Conservation (phyloP, 371 early-diverging fungal species). For the Haplosporangium sp. region DNA sequence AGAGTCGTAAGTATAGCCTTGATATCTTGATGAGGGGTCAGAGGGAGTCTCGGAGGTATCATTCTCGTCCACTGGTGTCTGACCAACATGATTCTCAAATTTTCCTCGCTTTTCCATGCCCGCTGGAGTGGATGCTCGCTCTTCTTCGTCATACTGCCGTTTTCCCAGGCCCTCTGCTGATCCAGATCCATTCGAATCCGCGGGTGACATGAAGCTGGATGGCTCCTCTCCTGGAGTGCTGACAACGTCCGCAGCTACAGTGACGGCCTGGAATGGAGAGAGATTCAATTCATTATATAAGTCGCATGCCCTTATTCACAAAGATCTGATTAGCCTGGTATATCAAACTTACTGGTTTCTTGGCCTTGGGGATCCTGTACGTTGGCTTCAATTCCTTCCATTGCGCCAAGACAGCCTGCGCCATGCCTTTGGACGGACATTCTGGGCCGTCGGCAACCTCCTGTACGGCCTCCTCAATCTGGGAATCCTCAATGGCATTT, state of each 20-base stretch:
- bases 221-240: constrained; percentile 42
- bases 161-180: constrained; percentile 43
- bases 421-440: constrained; percentile 53
- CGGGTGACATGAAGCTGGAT: constrained; percentile 49
- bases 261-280: constrained; percentile 2
- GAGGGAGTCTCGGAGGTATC: constrained; percentile 6
- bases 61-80: constrained; percentile 18
- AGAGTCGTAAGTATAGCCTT: constrained; percentile 33
- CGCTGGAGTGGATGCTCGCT: constrained; percentile 52
- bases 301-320: neutral
- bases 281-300: neutral
- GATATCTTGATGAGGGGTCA: constrained; percentile 15
- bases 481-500: constrained; percentile 77
- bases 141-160: constrained; percentile 52
- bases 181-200: constrained; percentile 49
- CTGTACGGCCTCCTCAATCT: constrained; percentile 63
- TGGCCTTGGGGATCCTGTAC: constrained; percentile 71
- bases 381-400: constrained; percentile 68
- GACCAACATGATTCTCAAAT: constrained; percentile 23
- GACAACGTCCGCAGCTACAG: constrained; percentile 15
- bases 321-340: neutral
- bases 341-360: constrained; percentile 26
- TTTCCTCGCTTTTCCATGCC: constrained; percentile 53
- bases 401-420: constrained; percentile 54
- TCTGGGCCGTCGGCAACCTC: constrained; percentile 58